Base-by-base conservation (phyloP, 345 rosid species). In the Boechera retrofracta region DNA sequence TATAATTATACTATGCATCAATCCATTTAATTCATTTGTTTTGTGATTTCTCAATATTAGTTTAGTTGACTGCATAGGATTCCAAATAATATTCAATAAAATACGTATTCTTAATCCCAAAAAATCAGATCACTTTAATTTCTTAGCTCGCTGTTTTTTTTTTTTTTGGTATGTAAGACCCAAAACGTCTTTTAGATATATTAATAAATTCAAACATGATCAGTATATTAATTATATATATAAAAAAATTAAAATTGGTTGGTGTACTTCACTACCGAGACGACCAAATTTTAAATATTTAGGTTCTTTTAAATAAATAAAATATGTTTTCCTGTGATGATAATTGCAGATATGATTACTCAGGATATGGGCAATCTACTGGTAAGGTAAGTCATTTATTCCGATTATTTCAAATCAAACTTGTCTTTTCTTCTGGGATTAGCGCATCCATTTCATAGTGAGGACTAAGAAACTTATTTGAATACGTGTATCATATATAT, bases 291-390 rank as follows among this genome's bases (percentile, higher is more conserved):
- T 28, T 8, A 15, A 8, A 28, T 53, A 7, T 29, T 29, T 13
- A 13, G 26, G 12, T 59, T 35, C 8, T 21, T 21, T 21, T 21
- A 21, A 21, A 21, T 21, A 21, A 21, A 21, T 21, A 21, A 21
- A 21, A 21, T 21, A 21, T 21, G 24, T 21, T 21, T 21, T 21
- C 24, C 4, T 72, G 18, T 60, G 52, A 47, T 65, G 4, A 69
- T 49, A 31, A 31, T 10, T 77, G 76, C 89, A 92, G 98, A 85
- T 92, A 90, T 52, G 98, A 92, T 83, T 92, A 92, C 73, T 89
- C 96, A 57, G 98, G 98, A 16, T 92, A 92, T 83, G 98, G 98
- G 62, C 87, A 83, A 64, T 92, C 98, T 47, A 83, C 92, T 18
- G 98, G 98, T 71, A 92, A 92, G 97, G 97, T 92, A 86, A 47